Evolutionary conservation across 2,329 filamentous ascomycete species (phyloP), one percentile per base, ranked within the genome.

Genomic region (Ophiostoma sp.): DNA sequence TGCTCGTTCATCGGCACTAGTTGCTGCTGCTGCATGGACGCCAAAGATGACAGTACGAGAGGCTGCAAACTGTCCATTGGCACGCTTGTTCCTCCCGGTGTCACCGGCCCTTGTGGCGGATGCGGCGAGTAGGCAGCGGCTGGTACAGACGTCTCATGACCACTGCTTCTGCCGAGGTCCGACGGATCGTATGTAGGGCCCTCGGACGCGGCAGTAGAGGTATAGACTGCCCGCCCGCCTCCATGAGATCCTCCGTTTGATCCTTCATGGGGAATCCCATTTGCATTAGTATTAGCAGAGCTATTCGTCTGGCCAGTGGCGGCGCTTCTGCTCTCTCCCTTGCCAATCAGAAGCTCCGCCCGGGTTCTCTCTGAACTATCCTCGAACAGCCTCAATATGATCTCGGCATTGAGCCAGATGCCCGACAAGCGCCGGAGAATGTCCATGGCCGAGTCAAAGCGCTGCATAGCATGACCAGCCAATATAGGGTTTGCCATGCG

Each of bases 351-450:
- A 45, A 70, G 58, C 47, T 68, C 66, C 3, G 64, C 11, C 0
- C 66, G 64, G 9, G 65, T 52, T 5, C 66, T 47, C 60, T 69
- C 68, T 0, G 69, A 69, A 9, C 68, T 66, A 42, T 83, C 81
- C 49, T 74, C 73, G 42, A 74, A 74, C 44, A 74, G 69, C 4
- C 69, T 69, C 44, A 73, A 42, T 7, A 74, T 71, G 12, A 71
- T 58, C 44, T 72, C 70, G 4, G 72, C 73, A 41, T 73, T 72
- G 5, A 71, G 72, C 73, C 73, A 74, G 41, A 69, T 73, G 4
- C 69, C 70, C 2, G 73, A 70, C 12, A 74, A 66, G 9, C 67
- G 49, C 16, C 70, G 63, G 64, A 74, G 52, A 14, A 69, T 70
- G 27, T 66, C 66, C 64, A 74, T 69, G 9, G 73, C 72, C 8